Base-by-base conservation (phyloP, 2,329 filamentous ascomycete genomes). In the Botrytis fragariae region DNA sequence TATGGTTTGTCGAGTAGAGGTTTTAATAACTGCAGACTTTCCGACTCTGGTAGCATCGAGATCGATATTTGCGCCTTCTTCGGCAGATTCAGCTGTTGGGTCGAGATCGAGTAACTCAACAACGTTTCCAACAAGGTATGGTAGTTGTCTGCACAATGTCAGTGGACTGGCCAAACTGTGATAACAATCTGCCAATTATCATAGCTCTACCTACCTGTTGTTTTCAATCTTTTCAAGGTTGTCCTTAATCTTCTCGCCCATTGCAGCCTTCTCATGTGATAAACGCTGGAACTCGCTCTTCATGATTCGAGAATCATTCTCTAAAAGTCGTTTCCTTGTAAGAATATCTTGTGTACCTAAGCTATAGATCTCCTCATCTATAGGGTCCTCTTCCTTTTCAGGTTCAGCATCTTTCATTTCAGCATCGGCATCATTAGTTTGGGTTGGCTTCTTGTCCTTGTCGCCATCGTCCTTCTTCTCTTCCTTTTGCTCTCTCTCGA, bases 1-100 rank as follows among this genome's bases (percentile, higher is more conserved):
- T 84, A 99, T 99, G 72, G 96, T 99, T 84, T 99, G 97, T 79
- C 96, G 90, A 37, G 96, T 99, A 10, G 95, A 98, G 14, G 96
- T 99, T 87, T 99, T 99, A 88, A 99, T 99, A 80, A 99, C 96
- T 25, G 97, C 96, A 0, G 95, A 98, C 84, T 98, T 99, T 84
- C 96, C 96, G 16, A 98, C 95, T 72, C 96, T 90, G 57, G 94
- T 98, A 77, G 96, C 96, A 84, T 99, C 96, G 67, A 99, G 88
- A 82, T 99, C 96, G 82, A 99, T 98, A 83, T 99, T 99, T 79
- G 97, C 96, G 75, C 96, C 97, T 84, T 99, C 97, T 83, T 99
- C 96, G 48, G 93, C 94, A 9, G 96, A 97, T 83, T 99, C 96
- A 77, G 93, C 95, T 37, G 94, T 95, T 67, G 97, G 96, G 81